Conservation (phyloP, 331 rosid species). For the Acacia pycnantha region DNA sequence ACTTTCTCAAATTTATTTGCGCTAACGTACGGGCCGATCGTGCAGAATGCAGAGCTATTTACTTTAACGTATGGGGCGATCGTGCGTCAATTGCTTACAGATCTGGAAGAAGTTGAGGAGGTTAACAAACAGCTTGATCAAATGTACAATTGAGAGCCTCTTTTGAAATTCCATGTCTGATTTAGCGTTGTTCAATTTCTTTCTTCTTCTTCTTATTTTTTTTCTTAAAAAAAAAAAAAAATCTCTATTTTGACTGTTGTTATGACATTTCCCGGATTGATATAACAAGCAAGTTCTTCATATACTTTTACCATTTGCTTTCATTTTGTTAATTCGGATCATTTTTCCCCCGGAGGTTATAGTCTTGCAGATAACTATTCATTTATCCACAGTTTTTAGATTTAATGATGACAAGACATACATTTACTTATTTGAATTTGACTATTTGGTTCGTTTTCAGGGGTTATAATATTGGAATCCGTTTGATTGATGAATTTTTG, state of each 20-base stretch:
- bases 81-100: constrained; percentile 96
- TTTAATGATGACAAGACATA: neutral
- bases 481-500: constrained; percentile 89
- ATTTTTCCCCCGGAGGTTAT: neutral
- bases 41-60: constrained; percentile 92
- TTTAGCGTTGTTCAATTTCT: neutral
- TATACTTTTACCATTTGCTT: neutral
- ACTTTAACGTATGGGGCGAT: constrained; percentile 93
- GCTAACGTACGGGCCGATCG: neutral
- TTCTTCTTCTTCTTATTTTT: neutral
- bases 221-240: neutral
- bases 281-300: neutral
- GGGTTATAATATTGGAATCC: constrained; percentile 95
- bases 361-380: neutral
- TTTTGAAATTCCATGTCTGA: neutral
- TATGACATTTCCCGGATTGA: neutral
- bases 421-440: neutral
- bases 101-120: constrained; percentile 97
- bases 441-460: constrained; percentile 46
- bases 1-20: neutral
- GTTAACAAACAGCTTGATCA: constrained; percentile 99
- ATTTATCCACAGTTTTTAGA: neutral
- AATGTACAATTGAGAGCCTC: constrained; percentile 50
- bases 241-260: neutral
- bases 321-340: neutral